Evolutionary conservation across 2,329 filamentous ascomycete genomes (phyloP).

Genomic region (Colletotrichum scovillei): DNA sequence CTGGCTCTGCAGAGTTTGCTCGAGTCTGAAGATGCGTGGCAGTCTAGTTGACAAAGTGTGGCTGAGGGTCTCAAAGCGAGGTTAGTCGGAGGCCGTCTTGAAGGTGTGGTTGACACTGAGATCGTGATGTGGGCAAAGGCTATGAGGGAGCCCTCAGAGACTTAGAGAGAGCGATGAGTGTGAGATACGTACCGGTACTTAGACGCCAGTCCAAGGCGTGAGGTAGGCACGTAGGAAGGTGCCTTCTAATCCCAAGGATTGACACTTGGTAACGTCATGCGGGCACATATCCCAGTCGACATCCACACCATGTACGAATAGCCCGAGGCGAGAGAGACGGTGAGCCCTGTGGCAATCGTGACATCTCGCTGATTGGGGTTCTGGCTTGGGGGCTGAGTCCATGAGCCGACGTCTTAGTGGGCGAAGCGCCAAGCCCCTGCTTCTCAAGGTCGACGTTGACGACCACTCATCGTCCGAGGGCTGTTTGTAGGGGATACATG

Average conservation of each 20-base stretch:
- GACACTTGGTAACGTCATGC: slow-evolving; percentile 8
- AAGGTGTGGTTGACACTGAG: not conserved
- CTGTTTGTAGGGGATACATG: not conserved
- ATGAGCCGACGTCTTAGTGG: not conserved
- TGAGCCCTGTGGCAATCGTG: slow-evolving; percentile 10
- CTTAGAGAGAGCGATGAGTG: not conserved
- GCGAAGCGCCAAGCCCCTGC: not conserved
- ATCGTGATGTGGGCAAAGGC: not conserved
- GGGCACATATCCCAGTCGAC: not conserved
- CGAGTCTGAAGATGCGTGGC: not conserved
- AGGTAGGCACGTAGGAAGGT: not conserved
- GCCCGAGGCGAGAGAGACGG: not conserved
- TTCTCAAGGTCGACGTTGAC: not conserved
- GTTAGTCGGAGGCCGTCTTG: not conserved
- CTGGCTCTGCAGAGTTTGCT: not conserved
- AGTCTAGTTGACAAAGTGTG: not conserved
- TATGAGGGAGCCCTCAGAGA: not conserved
- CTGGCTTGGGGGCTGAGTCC: not conserved
- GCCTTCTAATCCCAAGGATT: not conserved
- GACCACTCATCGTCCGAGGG: not conserved
- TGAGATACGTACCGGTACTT: not conserved
- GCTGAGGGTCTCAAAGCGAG: not conserved
- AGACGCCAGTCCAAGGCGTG: not conserved
- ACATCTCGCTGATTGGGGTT: not conserved
- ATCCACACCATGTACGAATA: not conserved